Evolutionary conservation across 805 yeast genomes (phyloP).

Genomic region (Candida adriatica): DNA sequence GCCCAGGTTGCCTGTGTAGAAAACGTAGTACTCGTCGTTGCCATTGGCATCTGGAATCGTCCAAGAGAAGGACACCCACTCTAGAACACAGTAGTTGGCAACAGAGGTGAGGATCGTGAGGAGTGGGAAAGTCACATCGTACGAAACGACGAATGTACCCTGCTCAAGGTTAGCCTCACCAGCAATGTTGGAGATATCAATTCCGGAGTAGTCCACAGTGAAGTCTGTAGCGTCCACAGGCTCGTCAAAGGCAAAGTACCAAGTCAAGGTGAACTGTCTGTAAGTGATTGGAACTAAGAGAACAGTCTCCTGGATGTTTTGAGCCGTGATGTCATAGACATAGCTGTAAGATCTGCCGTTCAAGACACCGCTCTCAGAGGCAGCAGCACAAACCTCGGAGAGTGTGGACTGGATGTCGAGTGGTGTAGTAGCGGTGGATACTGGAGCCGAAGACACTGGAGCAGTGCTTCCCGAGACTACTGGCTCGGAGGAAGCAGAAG

Average conservation of each 20-base stretch:
- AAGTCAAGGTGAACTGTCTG: slow-evolving; percentile 11
- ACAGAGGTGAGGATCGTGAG: slow-evolving; percentile 1
- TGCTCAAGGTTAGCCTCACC: slow-evolving; percentile 15
- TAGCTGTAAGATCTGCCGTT: slow-evolving; percentile 2
- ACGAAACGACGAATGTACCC: slow-evolving; percentile 10
- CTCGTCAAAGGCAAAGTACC: slow-evolving; percentile 14
- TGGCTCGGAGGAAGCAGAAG: background rate
- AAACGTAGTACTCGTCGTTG: slow-evolving; percentile 2
- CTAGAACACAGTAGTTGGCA: slow-evolving; percentile 3
- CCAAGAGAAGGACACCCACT: slow-evolving; percentile 7
- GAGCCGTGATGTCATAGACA: background rate
- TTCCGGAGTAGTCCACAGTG: slow-evolving; percentile 6
- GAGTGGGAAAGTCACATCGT: slow-evolving; percentile 4
- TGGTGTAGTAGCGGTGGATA: slow-evolving; percentile 2
- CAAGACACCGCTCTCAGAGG: slow-evolving; percentile 1
- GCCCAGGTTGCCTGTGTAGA: slow-evolving; percentile 17
- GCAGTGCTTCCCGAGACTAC: background rate
- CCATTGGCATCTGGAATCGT: slow-evolving; percentile 2
- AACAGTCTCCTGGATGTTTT: background rate
- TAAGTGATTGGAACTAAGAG: slow-evolving; percentile 1
- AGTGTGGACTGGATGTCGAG: background rate
- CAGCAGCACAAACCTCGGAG: background rate
- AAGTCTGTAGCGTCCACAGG: slow-evolving; percentile 10
- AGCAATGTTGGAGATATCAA: slow-evolving; percentile 2
- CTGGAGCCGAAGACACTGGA: background rate